Conservation (phyloP, 495 filamentous ascomycete genomes). For the Penicillium desertorum region DNA sequence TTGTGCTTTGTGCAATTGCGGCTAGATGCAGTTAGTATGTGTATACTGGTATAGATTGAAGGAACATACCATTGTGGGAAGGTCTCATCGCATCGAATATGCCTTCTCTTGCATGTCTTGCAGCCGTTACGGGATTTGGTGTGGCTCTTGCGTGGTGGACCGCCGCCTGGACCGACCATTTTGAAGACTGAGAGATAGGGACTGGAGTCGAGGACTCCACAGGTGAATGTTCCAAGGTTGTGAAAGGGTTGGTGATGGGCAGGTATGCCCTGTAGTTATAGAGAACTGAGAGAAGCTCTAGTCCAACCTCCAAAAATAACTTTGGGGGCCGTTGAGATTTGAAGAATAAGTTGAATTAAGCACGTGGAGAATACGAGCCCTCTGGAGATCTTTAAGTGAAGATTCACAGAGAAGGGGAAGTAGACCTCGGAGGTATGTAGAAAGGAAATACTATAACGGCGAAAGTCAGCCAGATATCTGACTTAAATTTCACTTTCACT, state of each 20-base stretch:
- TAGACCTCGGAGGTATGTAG: neutral
- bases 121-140: constrained; percentile 98
- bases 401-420: neutral
- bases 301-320: constrained; percentile 21
- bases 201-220: neutral
- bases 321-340: constrained; percentile 7
- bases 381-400: neutral
- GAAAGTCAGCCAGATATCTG: constrained; percentile 9
- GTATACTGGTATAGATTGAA: neutral
- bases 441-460: neutral
- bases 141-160: constrained; percentile 69
- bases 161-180: constrained; percentile 54
- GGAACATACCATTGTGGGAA: constrained; percentile 88
- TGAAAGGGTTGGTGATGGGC: neutral
- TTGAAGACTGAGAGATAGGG: constrained; percentile 15
- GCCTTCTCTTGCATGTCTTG: constrained; percentile 93
- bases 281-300: neutral
- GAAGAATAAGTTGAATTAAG: constrained; percentile 16
- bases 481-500: neutral
- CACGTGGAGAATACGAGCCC: constrained; percentile 26
- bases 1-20: constrained; percentile 99
- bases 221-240: neutral
- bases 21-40: constrained; percentile 45
- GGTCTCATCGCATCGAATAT: constrained; percentile 96
- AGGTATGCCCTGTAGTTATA: constrained; percentile 2